These are phyloP conservation scores for Zygoascus sp. DNA, from an alignment of 1,139 yeast genomes.

Conservation along the genomic window DNA sequence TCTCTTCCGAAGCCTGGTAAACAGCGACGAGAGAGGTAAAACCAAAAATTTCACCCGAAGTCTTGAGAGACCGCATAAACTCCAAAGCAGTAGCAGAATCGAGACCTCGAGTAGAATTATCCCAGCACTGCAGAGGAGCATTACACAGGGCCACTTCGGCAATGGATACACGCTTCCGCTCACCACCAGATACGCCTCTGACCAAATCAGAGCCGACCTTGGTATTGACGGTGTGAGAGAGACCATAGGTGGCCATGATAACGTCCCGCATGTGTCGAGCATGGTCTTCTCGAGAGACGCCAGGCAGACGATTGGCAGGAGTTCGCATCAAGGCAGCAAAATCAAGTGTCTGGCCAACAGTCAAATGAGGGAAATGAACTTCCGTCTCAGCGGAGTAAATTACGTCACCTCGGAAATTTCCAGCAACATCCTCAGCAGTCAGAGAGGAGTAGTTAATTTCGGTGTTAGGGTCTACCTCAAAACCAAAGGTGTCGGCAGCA, in stretches of 20 bases:
- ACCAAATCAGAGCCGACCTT: slow-evolving; percentile 67
- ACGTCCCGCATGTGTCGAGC: slow-evolving; percentile 62
- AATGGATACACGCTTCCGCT: slow-evolving; percentile 75
- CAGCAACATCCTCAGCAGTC: slow-evolving; percentile 43
- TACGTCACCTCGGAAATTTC: slow-evolving; percentile 62
- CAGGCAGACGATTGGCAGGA: slow-evolving; percentile 60
- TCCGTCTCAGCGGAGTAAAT: slow-evolving; percentile 70
- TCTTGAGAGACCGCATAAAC: slow-evolving; percentile 63
- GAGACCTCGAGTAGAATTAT: slow-evolving; percentile 70
- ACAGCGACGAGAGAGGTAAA: slow-evolving; percentile 70
- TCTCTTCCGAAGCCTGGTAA: slow-evolving; percentile 78
- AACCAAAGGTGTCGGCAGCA: slow-evolving; percentile 69
- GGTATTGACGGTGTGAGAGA: slow-evolving; percentile 62
- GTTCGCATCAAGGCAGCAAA: slow-evolving; percentile 63
- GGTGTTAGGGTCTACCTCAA: slow-evolving; percentile 52
- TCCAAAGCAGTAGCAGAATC: slow-evolving; percentile 76
- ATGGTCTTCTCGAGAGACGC: slow-evolving; percentile 52
- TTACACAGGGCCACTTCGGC: slow-evolving; percentile 64
- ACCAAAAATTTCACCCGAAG: slow-evolving; percentile 54
- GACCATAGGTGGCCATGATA: slow-evolving; percentile 68
- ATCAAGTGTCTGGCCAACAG: slow-evolving; percentile 65
- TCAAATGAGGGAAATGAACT: slow-evolving; percentile 65
- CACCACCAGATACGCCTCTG: slow-evolving; percentile 84
- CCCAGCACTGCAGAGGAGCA: slow-evolving; percentile 66
- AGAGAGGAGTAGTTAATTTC: slow-evolving; percentile 33